Evolutionary conservation across 352 stramenopile species (phyloP).

Genomic region (Phytophthora megakarya): DNA sequence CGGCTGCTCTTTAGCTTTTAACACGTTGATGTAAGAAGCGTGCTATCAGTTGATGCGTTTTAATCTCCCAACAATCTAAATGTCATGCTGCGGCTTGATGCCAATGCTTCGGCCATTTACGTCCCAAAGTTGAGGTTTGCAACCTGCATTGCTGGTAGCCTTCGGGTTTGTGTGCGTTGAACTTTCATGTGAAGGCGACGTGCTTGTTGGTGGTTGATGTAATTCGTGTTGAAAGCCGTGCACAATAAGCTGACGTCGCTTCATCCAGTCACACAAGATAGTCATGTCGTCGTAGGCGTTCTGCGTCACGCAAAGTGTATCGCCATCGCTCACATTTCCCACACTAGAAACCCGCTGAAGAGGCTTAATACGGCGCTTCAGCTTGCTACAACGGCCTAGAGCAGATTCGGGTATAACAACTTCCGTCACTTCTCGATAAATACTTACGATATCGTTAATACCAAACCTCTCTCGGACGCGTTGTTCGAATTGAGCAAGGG

Average conservation of each 20-base stretch:
- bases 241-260: constrained; percentile 43
- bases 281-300: constrained; percentile 73
- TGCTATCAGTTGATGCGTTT: neutral
- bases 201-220: neutral
- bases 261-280: constrained; percentile 72
- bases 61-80: constrained; percentile 10
- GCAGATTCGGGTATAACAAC: constrained; percentile 2
- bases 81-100: constrained; percentile 20
- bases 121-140: constrained; percentile 52
- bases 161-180: constrained; percentile 1
- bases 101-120: constrained; percentile 54
- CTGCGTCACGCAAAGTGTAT: constrained; percentile 62
- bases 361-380: constrained; percentile 14
- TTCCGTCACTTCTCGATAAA: constrained; percentile 56
- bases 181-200: neutral
- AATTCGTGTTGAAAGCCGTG: constrained; percentile 31
- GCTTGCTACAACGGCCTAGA: neutral
- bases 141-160: neutral
- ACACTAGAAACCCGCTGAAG: constrained; percentile 50
- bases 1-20: too few relatives aligned
- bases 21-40: too few relatives aligned
- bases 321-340: constrained; percentile 50
- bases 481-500: constrained; percentile 47
- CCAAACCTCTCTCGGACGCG: constrained; percentile 36
- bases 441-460: constrained; percentile 32